Evolutionary conservation across 768 basidiomycete genomes (phyloP).

Genomic region (Termitomyces sp.): DNA sequence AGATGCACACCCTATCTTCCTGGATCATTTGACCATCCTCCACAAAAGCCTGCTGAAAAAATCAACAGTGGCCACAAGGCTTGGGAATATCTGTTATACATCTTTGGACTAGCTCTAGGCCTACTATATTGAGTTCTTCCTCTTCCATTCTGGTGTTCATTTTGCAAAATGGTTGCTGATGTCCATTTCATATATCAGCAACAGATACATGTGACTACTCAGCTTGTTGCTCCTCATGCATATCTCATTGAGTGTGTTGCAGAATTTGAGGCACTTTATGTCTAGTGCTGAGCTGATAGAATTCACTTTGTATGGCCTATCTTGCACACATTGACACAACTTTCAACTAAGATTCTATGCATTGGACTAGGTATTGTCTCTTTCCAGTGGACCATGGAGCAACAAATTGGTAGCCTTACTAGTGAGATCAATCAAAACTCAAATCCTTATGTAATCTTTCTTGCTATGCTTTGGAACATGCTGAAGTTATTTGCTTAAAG

Average conservation of each 20-base stretch:
- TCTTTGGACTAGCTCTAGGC: constrained; percentile 6
- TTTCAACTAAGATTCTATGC: neutral
- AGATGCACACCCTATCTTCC: too few relatives aligned
- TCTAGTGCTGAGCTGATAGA: neutral
- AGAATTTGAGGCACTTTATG: too few relatives aligned
- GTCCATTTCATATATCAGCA: neutral
- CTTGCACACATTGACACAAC: neutral
- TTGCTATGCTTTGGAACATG: constrained; percentile 7
- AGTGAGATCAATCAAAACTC: constrained; percentile 6
- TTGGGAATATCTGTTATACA: too few relatives aligned
- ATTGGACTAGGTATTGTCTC: constrained; percentile 7
- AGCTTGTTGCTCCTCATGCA: neutral
- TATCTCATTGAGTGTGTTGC: too few relatives aligned
- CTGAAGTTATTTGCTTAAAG: constrained; percentile 18
- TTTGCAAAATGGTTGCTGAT: too few relatives aligned
- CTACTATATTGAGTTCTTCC: neutral
- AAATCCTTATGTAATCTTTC: neutral
- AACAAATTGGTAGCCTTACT: too few relatives aligned
- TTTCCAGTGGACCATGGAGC: constrained; percentile 13
- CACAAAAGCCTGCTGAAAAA: constrained; percentile 28
- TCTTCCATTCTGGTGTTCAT: neutral
- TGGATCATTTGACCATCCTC: constrained; percentile 23
- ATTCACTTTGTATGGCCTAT: neutral
- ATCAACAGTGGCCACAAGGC: constrained; percentile 28
- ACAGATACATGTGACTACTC: neutral